These are phyloP conservation scores for Suillus weaverae DNA, from an alignment of 768 basidiomycete genomes.

Conservation along the genomic window DNA sequence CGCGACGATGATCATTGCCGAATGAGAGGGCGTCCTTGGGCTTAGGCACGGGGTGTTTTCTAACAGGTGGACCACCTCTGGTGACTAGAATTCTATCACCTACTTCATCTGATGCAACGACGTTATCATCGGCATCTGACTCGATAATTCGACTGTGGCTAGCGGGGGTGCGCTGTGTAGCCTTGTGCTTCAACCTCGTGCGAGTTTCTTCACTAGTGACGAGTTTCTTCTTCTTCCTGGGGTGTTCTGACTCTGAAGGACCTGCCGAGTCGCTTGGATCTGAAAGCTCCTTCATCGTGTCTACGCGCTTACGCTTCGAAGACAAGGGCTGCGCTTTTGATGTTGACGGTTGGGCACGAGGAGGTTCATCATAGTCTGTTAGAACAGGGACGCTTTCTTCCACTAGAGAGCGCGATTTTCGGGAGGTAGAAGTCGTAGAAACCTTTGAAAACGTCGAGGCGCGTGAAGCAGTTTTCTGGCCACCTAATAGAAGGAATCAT, in stretches of 20 bases:
- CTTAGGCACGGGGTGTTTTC: constrained; percentile 10
- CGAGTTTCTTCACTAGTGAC: not conserved
- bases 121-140: constrained; percentile 8
- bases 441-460: constrained; percentile 20
- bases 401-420: constrained; percentile 18
- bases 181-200: not conserved
- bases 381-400: not conserved
- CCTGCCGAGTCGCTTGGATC: not conserved
- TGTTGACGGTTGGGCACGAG: not conserved
- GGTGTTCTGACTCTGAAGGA: not conserved
- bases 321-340: not conserved
- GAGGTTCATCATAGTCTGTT: constrained; percentile 3
- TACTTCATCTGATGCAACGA: not conserved
- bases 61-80: not conserved
- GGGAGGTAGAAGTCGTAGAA: constrained; percentile 12
- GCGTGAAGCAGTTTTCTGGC: constrained; percentile 18
- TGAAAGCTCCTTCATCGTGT: not conserved
- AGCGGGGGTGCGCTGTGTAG: not conserved
- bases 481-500: constrained; percentile 6
- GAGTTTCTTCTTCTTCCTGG: constrained; percentile 4
- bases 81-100: not conserved
- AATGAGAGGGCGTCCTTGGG: constrained; percentile 15
- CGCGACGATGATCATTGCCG: not conserved
- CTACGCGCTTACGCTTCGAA: not conserved
- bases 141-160: constrained; percentile 6